Base-by-base conservation (phyloP, 2,329 filamentous ascomycete species). In the Drechslerella stenobrocha region DNA sequence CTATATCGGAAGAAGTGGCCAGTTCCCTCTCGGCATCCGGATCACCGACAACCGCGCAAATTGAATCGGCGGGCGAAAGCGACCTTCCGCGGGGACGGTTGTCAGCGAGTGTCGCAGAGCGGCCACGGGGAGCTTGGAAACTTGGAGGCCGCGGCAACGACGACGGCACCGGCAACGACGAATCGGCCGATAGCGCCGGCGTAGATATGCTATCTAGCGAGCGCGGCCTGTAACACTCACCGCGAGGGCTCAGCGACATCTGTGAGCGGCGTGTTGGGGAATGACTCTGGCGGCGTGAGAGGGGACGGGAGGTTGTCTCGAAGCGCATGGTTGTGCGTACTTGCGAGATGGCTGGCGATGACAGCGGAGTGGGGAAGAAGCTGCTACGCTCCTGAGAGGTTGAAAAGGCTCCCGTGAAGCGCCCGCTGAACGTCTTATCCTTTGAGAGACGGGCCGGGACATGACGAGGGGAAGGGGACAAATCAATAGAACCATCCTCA, bases 11-110 rank as follows among this genome's bases (percentile, higher is more conserved):
- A 30, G 52, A 37, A 59, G 51, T 47, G 52, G 57, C 64, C 55
- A 63, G 30, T 24, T 69, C 64, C 57, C 60, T 55, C 55, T 67
- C 63, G 55, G 63, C 59, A 50, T 69, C 64, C 52, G 57, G 56
- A 61, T 51, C 64, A 58, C 64, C 64, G 56, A 69, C 64, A 63
- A 69, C 64, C 52, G 64, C 64, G 46, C 64, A 69, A 30, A 69
- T 63, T 52, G 64, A 69, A 34, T 69, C 64, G 46, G 64, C 64
- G 52, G 64, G 64, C 23, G 64, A 69, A 30, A 23, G 57, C 51
- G 64, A 67, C 55, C 63, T 67, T 67, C 63, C 58, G 46, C 64
- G 64, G 37, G 57, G 30, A 63, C 64, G 64, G 58, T 48, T 69
- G 58, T 69, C 64, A 69, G 64, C 58, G 56, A 57, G 64, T 15